phyloP scores from a whole-genome alignment of 2,329 filamentous ascomycete genomes.

The Colletotrichum sp. region DNA sequence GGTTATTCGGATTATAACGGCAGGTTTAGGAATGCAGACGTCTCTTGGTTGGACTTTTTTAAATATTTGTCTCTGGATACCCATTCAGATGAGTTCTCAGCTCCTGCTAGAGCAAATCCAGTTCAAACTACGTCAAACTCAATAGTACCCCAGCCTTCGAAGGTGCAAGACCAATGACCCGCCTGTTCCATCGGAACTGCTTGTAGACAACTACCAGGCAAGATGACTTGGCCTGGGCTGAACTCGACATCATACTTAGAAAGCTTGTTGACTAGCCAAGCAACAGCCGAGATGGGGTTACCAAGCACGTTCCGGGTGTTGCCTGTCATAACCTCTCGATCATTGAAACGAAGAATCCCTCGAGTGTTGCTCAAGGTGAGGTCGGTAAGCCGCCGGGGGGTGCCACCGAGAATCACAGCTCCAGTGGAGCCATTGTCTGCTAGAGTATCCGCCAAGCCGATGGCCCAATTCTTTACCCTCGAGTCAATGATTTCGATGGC shows the following conservation, averaged over 20 bases:
- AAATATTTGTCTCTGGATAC: not conserved
- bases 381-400: slow-evolving; percentile 26
- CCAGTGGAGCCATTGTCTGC: slow-evolving; percentile 30
- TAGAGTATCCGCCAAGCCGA: slow-evolving; percentile 29
- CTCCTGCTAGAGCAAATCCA: not conserved
- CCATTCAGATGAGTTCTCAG: not conserved
- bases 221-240: slow-evolving; percentile 26
- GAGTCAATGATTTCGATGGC: slow-evolving; percentile 34
- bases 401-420: slow-evolving; percentile 30
- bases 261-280: slow-evolving; percentile 29
- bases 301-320: slow-evolving; percentile 31
- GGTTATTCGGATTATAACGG: not conserved
- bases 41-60: not conserved
- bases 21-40: not conserved
- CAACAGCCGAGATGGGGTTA: slow-evolving; percentile 27
- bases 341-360: slow-evolving; percentile 28
- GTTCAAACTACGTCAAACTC: slow-evolving; percentile 26
- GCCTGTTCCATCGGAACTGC: slow-evolving; percentile 27
- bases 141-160: slow-evolving; percentile 28
- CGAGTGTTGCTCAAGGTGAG: slow-evolving; percentile 26
- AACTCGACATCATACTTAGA: slow-evolving; percentile 27
- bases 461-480: slow-evolving; percentile 30
- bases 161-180: slow-evolving; percentile 27
- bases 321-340: slow-evolving; percentile 26
- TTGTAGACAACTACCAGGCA: slow-evolving; percentile 29